phyloP scores from a whole-genome alignment of 2,329 filamentous ascomycete species.

The Aspergillus melleus region DNA sequence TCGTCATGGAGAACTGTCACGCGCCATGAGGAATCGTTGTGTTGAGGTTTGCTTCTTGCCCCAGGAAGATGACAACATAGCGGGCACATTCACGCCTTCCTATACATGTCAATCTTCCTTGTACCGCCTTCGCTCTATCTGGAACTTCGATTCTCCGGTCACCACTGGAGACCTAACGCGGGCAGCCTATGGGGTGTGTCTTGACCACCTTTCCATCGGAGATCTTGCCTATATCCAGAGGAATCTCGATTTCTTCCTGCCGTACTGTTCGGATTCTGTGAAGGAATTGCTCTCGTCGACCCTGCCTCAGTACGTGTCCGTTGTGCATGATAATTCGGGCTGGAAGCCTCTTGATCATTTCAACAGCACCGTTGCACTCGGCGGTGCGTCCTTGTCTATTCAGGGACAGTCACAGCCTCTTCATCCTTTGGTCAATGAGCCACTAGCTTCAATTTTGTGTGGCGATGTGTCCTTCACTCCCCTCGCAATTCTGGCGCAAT shows the following conservation, averaged over 20 bases:
- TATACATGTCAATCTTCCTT: slow-evolving; percentile 41
- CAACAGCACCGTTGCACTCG: slow-evolving; percentile 23
- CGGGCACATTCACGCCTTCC: slow-evolving; percentile 25
- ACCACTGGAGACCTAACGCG: slow-evolving; percentile 14
- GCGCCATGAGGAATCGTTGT: slow-evolving; percentile 94
- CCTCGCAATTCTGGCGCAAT: slow-evolving; percentile 31
- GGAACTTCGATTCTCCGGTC: slow-evolving; percentile 21
- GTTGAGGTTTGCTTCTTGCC: slow-evolving; percentile 79
- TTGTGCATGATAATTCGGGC: slow-evolving; percentile 31
- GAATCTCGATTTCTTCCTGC: slow-evolving; percentile 25
- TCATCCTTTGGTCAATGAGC: slow-evolving; percentile 44
- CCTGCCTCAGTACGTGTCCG: slow-evolving; percentile 32
- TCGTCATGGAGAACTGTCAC: slow-evolving; percentile 85
- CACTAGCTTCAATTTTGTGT: slow-evolving; percentile 30
- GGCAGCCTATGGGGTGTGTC: slow-evolving; percentile 28
- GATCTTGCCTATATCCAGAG: slow-evolving; percentile 36
- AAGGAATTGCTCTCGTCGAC: slow-evolving; percentile 18
- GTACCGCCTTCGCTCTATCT: slow-evolving; percentile 41
- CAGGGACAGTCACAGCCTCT: slow-evolving; percentile 33
- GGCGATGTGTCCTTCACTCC: slow-evolving; percentile 21
- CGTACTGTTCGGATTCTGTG: slow-evolving; percentile 12
- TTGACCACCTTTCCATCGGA: slow-evolving; percentile 39
- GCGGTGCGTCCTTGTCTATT: slow-evolving; percentile 26
- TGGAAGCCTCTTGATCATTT: slow-evolving; percentile 30
- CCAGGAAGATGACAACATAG: slow-evolving; percentile 28